Conservation (phyloP, 2,329 filamentous ascomycete genomes). For the Aureobasidium musti region DNA sequence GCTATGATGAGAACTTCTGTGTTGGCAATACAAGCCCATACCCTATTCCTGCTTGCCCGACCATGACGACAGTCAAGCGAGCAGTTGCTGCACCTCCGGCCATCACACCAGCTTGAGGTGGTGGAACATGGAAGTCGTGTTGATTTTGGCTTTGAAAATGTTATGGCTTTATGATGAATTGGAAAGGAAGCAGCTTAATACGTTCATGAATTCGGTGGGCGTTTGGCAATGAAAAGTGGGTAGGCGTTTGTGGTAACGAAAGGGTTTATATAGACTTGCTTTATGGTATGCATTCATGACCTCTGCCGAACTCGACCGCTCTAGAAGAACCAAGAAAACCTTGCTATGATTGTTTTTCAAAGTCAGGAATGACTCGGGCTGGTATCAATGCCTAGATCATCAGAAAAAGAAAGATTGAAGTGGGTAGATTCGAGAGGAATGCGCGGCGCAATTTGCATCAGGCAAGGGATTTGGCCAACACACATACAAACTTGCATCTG, state of each 20-base stretch:
- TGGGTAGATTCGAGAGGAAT: not conserved
- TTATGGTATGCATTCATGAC: not conserved
- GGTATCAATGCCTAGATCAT: not conserved
- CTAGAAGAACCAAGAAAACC: not conserved
- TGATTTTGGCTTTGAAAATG: not conserved
- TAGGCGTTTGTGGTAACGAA: not conserved
- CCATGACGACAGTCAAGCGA: constrained; percentile 7
- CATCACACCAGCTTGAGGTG: constrained; percentile 1
- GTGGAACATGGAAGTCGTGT: not conserved
- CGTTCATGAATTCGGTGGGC: not conserved
- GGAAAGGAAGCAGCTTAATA: not conserved
- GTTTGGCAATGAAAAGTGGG: not conserved
- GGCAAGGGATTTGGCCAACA: constrained; percentile 7
- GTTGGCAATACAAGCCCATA: constrained; percentile 25
- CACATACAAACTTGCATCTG: constrained; percentile 1
- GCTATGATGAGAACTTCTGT: constrained; percentile 24
- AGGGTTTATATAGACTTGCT: constrained; percentile 21
- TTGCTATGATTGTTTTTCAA: not conserved
- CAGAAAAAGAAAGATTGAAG: not conserved
- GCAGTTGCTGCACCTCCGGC: not conserved
- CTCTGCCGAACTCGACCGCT: constrained; percentile 3
- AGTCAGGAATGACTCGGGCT: not conserved
- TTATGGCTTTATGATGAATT: not conserved
- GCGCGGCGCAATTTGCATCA: not conserved
- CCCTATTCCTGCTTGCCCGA: constrained; percentile 19